phyloP scores from a whole-genome alignment of 768 basidiomycete species.

The Xerocomellus dryophilus region DNA sequence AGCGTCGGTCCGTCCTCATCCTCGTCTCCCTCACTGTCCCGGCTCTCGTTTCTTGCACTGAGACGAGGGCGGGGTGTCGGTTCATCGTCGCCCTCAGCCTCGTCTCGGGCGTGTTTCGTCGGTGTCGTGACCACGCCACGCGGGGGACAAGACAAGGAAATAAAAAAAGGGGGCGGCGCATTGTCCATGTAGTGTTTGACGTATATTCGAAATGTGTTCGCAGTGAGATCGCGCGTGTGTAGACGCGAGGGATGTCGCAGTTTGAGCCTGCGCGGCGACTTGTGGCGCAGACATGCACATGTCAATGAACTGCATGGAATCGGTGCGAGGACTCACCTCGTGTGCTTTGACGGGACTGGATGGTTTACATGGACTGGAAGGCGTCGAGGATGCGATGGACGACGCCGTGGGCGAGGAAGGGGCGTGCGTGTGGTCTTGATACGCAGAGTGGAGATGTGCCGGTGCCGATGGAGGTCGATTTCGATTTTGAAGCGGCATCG shows the following conservation, averaged over 20 bases:
- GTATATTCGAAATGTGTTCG: constrained; percentile 70
- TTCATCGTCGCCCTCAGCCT: constrained; percentile 5
- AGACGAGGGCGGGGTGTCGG: constrained; percentile 8
- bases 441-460: neutral
- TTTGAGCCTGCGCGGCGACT: constrained; percentile 35
- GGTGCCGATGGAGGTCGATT: neutral
- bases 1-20: constrained; percentile 8
- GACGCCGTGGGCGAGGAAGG: constrained; percentile 22
- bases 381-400: constrained; percentile 28
- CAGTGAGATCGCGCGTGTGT: constrained; percentile 63
- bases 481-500: constrained; percentile 10
- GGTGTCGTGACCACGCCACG: constrained; percentile 22
- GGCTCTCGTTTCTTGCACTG: neutral
- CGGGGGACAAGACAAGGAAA: neutral
- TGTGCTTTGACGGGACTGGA: constrained; percentile 22
- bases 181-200: constrained; percentile 79
- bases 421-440: neutral
- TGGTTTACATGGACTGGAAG: constrained; percentile 29
- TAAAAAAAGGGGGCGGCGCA: constrained; percentile 24
- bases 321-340: constrained; percentile 2
- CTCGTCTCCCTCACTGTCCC: neutral
- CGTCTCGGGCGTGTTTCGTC: constrained; percentile 31
- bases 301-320: neutral
- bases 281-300: neutral
- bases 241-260: constrained; percentile 73